Evolutionary conservation across 2,329 filamentous ascomycete genomes (phyloP), one percentile per base, ranked within the genome.

Genomic region (Bipolaris cookei): DNA sequence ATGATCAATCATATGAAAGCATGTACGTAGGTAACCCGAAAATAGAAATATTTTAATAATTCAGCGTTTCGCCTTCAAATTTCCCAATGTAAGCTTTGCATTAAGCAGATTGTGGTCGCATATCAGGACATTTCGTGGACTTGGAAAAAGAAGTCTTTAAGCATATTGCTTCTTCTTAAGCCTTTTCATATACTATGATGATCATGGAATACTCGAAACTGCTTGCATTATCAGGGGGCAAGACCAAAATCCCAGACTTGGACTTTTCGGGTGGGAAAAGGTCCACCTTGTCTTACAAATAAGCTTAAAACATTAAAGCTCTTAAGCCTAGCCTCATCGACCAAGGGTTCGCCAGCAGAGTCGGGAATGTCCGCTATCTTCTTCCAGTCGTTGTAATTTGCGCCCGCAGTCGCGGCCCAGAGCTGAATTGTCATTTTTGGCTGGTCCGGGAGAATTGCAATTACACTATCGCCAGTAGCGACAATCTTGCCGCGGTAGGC

Each of bases 171-270:
- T 13, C 4, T 30, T 1, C 11, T 30, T 30, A 10, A 25, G 6
- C 13, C 5, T 25, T 8, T 16, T 14, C 21, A 2, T 25, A 13
- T n/a, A 14, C 6, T n/a, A 1, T 0, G 18, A 1, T 0, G 18
- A 3, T 20, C 1, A 5, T 5, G 4, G n/a, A 25, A 8, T 16
- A 2, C 5, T 4, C 39, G 3, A 42, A 42, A n/a, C 21, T 23
- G 11, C 2, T 3, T 3, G 13, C 6, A 6, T n/a, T 8, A 13
- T 39, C 14, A 55, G 14, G 20, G 16, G 3, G 39, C 25, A 28
- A 75, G 58, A 20, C 49, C 65, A 56, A 69, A 74, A 45, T 75
- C 72, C 73, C 72, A 75, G 6, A 74, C 72, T 54, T 75, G 73
- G 11, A 74, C 64, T 44, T 75, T 71, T 32, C 72, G 63, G 32